phyloP scores from a whole-genome alignment of 163 green algal species.

The Smithsoniella earleae region DNA sequence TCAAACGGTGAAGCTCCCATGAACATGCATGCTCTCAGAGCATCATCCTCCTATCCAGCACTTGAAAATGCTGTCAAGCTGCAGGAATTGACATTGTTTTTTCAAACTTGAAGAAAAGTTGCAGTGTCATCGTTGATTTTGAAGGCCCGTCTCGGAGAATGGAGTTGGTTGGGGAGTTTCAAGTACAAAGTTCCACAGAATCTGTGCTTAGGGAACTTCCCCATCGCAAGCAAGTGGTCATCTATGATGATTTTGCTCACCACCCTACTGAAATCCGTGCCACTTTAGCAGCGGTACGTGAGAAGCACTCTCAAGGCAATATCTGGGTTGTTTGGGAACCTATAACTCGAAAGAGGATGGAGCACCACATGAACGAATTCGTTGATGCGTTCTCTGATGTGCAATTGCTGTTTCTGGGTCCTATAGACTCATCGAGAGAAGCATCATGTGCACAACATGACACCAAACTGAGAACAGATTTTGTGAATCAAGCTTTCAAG shows the following conservation, averaged over 20 bases:
- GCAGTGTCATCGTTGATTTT: too few species aligned
- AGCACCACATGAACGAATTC: background rate
- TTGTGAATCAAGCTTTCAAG: too few species aligned
- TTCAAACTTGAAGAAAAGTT: too few species aligned
- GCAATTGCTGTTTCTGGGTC: background rate
- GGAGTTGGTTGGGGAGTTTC: too few species aligned
- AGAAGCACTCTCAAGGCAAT: background rate
- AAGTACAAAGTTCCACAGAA: too few species aligned
- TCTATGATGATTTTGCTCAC: constrained; percentile 33
- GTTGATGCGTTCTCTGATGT: background rate
- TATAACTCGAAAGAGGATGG: background rate
- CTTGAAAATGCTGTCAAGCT: too few species aligned
- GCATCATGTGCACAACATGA: too few species aligned
- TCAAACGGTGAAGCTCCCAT: background rate
- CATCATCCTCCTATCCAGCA: too few species aligned
- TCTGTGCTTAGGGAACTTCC: too few species aligned
- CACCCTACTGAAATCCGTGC: constrained; percentile 29
- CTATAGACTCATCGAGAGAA: constrained; percentile 6
- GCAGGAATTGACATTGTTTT: too few species aligned
- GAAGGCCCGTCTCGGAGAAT: background rate
- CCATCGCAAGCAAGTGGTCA: too few species aligned
- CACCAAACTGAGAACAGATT: too few species aligned
- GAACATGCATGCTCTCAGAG: background rate
- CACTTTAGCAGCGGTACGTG: background rate
- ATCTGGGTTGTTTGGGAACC: constrained; percentile 29